Conservation (phyloP, 306 rosid species). For the Cucumis hystrix region DNA sequence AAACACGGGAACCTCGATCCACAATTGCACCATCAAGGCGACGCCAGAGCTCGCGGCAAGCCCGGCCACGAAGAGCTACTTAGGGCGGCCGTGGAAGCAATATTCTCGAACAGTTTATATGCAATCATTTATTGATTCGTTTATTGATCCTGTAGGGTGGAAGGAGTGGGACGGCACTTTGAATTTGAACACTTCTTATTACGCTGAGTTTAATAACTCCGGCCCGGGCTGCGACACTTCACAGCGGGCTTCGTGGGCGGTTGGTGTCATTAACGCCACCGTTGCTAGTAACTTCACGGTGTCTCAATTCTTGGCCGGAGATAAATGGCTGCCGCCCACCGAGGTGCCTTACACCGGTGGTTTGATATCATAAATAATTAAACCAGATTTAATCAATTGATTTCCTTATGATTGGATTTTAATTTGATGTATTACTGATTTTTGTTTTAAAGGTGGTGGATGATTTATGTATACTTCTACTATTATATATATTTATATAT, state of each 20-base stretch:
- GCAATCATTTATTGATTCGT: neutral
- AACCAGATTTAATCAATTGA: no score
- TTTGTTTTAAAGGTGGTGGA: neutral
- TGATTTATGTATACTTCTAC: neutral
- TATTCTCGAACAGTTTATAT: conserved; percentile 6
- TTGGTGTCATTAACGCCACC: neutral
- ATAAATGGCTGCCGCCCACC: neutral
- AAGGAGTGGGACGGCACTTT: neutral
- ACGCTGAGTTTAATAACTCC: neutral
- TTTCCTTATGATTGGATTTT: neutral
- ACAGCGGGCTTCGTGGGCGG: neutral
- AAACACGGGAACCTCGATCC: conserved; percentile 4
- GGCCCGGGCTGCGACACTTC: conserved; percentile 5
- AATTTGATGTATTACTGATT: neutral
- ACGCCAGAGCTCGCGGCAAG: neutral
- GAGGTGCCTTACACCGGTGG: neutral
- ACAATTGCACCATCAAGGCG: conserved; percentile 1
- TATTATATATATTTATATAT: no score
- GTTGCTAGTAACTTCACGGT: neutral
- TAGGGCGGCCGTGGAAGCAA: conserved; percentile 9
- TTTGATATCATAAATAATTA: neutral
- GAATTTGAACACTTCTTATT: neutral
- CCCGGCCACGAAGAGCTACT: neutral
- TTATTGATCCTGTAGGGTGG: conserved; percentile 9
- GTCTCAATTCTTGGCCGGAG: neutral